Conservation (phyloP, 148 eudicot genomes). For the Fagopyrum tataricum region DNA sequence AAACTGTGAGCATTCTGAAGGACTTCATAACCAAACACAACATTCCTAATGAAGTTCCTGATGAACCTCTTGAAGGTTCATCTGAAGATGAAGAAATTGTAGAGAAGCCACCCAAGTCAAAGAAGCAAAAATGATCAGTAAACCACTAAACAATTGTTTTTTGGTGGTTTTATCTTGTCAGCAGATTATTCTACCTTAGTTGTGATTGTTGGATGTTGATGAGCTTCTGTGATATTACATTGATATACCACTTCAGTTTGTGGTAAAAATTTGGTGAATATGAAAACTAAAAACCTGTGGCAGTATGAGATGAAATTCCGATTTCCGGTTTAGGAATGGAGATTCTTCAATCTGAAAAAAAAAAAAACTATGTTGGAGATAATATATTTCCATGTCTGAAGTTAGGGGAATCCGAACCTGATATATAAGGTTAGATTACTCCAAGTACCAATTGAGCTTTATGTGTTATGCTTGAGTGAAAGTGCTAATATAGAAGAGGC, state of each 20-base stretch:
- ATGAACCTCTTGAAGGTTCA: constrained; percentile 64
- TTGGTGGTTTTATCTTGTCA: neutral
- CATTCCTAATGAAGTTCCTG: constrained; percentile 85
- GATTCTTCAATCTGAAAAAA: too few species aligned
- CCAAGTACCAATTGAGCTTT: too few species aligned
- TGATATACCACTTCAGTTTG: neutral
- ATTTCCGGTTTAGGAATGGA: too few species aligned
- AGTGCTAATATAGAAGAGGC: neutral
- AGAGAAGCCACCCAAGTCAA: constrained; percentile 49
- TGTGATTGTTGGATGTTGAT: neutral
- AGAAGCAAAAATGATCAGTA: constrained; percentile 46
- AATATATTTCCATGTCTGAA: too few species aligned
- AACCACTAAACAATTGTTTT: neutral
- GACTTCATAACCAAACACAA: constrained; percentile 76
- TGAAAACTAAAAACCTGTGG: too few species aligned
- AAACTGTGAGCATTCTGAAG: constrained; percentile 72
- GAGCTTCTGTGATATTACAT: neutral
- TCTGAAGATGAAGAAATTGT: constrained; percentile 54
- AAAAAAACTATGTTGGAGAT: too few species aligned
- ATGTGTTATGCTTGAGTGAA: too few species aligned
- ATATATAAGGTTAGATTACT: too few species aligned
- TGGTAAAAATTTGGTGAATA: too few species aligned
- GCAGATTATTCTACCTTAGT: neutral
- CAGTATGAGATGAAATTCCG: too few species aligned
- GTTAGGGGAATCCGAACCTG: too few species aligned